Evolutionary conservation across 805 yeast species (phyloP), one percentile per base, ranked within the genome.

Genomic region (Alloascoidea hylecoeti): DNA sequence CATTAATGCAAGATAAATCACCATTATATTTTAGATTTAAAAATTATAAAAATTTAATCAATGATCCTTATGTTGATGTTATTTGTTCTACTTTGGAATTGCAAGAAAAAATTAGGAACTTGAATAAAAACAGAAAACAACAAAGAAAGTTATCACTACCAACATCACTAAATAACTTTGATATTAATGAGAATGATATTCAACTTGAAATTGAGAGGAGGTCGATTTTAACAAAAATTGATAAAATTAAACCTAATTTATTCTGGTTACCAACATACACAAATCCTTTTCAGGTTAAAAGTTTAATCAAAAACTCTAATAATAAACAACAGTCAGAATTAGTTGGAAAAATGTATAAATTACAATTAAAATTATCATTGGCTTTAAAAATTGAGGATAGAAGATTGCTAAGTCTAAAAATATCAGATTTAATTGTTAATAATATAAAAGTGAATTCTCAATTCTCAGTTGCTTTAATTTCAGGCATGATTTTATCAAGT

Each of bases 1-100:
- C 13, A 9, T n/a, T 23, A n/a, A 23, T 23, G 30, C 9, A 9
- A n/a, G n/a, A 23, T 23, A 9, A n/a, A 9, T 9, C 30, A 9
- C 30, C 30, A 9, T n/a, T 23, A 9, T 23, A 23, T n/a, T 23
- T 23, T 23, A n/a, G 30, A 9, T 23, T 23, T 23, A 23, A 23
- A 23, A n/a, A 23, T 23, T 23, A 23, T n/a, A 23, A 23, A 23
- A 23, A 23, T n/a, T 23, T 23, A n/a, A 23, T 23, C 30, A 23
- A 23, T 9, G 30, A 23, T n/a, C 30, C 30, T 23, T 23, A 9
- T 23, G 30, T 23, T n/a, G 30, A 23, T 9, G 30, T 23, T n/a
- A 23, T 23, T 23, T 23, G 9, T 9, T 9, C 9, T n/a, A n/a
- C n/a, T n/a, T n/a, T 23, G 13, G 30, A 23, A 23, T 23, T 9